A percentile compares a stretch with the other conserved stretches of the same genome.
Conservation (phyloP, 1,284 basidiomycete species). For the Wolfiporia cocos region DNA sequence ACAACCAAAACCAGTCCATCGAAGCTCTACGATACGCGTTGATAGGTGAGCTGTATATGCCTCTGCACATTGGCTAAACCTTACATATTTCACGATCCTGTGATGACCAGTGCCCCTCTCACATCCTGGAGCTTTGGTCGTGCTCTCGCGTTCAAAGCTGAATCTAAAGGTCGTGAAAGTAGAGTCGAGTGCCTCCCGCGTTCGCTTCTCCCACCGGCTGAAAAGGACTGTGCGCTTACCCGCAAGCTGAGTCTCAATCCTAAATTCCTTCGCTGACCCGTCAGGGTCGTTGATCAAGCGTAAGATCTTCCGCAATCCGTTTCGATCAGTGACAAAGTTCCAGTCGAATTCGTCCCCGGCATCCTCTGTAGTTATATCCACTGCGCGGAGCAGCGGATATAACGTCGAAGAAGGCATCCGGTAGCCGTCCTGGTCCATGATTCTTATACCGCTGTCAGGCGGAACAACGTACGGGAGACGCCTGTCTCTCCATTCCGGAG, state of each 20-base stretch:
- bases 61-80: constrained; percentile 12
- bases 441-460: constrained; percentile 38
- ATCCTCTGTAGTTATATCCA: constrained; percentile 33
- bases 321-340: constrained; percentile 57
- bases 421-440: constrained; percentile 46
- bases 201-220: constrained; percentile 28
- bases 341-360: constrained; percentile 33
- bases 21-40: constrained; percentile 14
- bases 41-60: neutral
- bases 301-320: constrained; percentile 48
- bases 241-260: constrained; percentile 51
- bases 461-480: constrained; percentile 39
- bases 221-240: constrained; percentile 47
- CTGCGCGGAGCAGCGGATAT: constrained; percentile 43
- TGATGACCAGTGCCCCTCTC: constrained; percentile 40
- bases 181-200: constrained; percentile 9
- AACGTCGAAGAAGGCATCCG: constrained; percentile 35
- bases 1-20: constrained; percentile 26
- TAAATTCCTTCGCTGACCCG: constrained; percentile 34
- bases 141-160: constrained; percentile 44
- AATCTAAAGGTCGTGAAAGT: constrained; percentile 32
- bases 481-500: constrained; percentile 41
- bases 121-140: constrained; percentile 34
- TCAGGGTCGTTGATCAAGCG: constrained; percentile 38
- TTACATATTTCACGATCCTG: constrained; percentile 45